phyloP scores from a whole-genome alignment of 179 eudicot genomes.

The Patellifolia procumbens region DNA sequence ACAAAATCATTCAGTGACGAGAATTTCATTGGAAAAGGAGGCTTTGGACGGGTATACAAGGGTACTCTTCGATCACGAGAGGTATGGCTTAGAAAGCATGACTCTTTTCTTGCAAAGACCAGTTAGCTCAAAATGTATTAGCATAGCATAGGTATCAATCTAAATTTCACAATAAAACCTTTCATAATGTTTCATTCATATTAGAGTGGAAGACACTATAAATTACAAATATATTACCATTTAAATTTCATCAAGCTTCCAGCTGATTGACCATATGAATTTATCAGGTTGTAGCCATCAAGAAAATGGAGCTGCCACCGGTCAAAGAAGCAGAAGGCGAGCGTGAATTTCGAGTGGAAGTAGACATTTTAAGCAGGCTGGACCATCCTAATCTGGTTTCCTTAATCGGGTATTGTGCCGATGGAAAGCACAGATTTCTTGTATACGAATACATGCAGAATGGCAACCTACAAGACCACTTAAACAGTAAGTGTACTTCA shows the following conservation, averaged over 20 bases:
- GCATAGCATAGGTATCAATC: not conserved
- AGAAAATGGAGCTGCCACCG: slow-evolving; percentile 90
- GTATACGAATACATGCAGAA: too few relatives aligned
- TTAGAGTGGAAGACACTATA: not conserved
- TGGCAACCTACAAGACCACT: too few relatives aligned
- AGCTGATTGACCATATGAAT: slow-evolving; percentile 18
- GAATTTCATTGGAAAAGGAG: slow-evolving; percentile 32
- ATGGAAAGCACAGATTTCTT: too few relatives aligned
- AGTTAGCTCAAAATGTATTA: too few relatives aligned
- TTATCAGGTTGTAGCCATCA: slow-evolving; percentile 87
- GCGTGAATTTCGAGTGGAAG: slow-evolving; percentile 92
- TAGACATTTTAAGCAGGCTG: slow-evolving; percentile 45
- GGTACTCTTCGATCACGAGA: too few relatives aligned
- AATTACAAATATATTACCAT: not conserved
- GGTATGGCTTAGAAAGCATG: too few relatives aligned
- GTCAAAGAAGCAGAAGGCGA: slow-evolving; percentile 85
- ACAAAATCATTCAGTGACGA: slow-evolving; percentile 76
- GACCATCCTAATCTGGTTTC: too few relatives aligned
- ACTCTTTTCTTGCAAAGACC: too few relatives aligned
- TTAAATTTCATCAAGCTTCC: not conserved
- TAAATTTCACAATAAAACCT: not conserved
- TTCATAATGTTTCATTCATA: not conserved
- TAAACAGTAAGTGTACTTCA: too few relatives aligned
- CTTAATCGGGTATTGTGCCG: too few relatives aligned
- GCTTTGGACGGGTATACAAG: too few relatives aligned